A percentile compares a stretch with the other conserved stretches of the same genome.
Conservation (phyloP, 2,329 filamentous ascomycete species). For the Scortechinia acanthostroma region DNA sequence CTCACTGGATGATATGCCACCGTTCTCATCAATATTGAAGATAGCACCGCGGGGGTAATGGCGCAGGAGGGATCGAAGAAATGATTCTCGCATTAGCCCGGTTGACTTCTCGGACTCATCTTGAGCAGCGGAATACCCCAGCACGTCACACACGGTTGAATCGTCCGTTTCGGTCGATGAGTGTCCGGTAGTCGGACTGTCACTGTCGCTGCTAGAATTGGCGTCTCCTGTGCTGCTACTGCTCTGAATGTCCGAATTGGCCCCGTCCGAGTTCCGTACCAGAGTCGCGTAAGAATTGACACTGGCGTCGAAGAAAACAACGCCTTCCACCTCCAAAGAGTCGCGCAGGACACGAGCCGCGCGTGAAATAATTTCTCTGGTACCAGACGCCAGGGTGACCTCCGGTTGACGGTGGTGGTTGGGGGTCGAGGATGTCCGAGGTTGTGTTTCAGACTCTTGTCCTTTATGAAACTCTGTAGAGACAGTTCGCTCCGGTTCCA, state of each 20-base stretch:
- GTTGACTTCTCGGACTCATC: slow-evolving; percentile 9
- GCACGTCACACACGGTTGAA: slow-evolving; percentile 15
- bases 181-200: slow-evolving; percentile 9
- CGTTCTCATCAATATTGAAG: slow-evolving; percentile 24
- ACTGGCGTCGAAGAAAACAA: slow-evolving; percentile 17
- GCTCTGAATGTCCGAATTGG: slow-evolving; percentile 2
- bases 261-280: slow-evolving; percentile 7
- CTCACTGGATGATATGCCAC: neutral
- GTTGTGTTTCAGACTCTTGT: too few relatives aligned
- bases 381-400: too few relatives aligned
- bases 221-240: slow-evolving; percentile 3
- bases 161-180: slow-evolving; percentile 3
- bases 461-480: too few relatives aligned
- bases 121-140: slow-evolving; percentile 28
- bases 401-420: too few relatives aligned
- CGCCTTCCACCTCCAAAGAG: slow-evolving; percentile 28
- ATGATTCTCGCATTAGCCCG: slow-evolving; percentile 16
- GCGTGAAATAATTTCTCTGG: too few relatives aligned
- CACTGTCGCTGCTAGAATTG: slow-evolving; percentile 1
- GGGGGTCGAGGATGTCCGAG: too few relatives aligned
- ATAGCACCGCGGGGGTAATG: slow-evolving; percentile 35
- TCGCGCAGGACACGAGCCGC: slow-evolving; percentile 33
- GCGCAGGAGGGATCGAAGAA: slow-evolving; percentile 29
- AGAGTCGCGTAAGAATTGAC: slow-evolving; percentile 8
- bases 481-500: too few relatives aligned